Conservation (phyloP, 441 rosid genomes). For the Capsella rubella region DNA sequence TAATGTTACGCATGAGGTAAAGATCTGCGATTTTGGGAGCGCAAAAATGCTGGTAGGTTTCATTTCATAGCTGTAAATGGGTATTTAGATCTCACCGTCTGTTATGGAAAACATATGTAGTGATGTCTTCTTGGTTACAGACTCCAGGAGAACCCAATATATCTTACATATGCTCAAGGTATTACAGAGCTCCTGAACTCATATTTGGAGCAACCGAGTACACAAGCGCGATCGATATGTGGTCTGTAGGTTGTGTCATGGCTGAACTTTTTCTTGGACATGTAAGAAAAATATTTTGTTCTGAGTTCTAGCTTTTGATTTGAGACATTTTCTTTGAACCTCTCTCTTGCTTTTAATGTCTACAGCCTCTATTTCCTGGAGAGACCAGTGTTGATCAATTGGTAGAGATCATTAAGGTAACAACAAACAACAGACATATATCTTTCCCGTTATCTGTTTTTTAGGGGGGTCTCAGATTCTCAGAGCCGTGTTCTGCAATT, state of each 20-base stretch:
- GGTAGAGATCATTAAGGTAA: constrained; percentile 93
- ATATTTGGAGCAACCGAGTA: constrained; percentile 89
- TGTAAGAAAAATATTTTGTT: constrained; percentile 45
- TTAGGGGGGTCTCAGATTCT: constrained; percentile 6
- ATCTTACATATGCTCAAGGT: constrained; percentile 86
- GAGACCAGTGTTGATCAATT: constrained; percentile 94
- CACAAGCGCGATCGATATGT: constrained; percentile 81
- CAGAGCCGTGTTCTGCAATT: constrained; percentile 5
- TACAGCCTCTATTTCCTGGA: constrained; percentile 92
- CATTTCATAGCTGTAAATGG: background rate
- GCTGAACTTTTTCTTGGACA: constrained; percentile 89
- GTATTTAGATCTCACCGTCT: background rate
- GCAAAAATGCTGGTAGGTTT: constrained; percentile 87
- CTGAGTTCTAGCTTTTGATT: constrained; percentile 3
- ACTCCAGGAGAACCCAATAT: constrained; percentile 89
- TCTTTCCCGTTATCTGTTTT: constrained; percentile 6
- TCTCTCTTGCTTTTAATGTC: constrained; percentile 7
- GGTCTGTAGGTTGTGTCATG: constrained; percentile 88
- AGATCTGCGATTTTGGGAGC: constrained; percentile 92
- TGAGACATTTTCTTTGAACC: constrained; percentile 16
- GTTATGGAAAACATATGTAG: background rate
- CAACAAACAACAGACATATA: background rate
- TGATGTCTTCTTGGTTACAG: constrained; percentile 48
- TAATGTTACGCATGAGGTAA: constrained; percentile 76
- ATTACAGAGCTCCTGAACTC: constrained; percentile 87